Conservation (phyloP, 1,139 yeast species). For the Yamadazyma atlantica region DNA sequence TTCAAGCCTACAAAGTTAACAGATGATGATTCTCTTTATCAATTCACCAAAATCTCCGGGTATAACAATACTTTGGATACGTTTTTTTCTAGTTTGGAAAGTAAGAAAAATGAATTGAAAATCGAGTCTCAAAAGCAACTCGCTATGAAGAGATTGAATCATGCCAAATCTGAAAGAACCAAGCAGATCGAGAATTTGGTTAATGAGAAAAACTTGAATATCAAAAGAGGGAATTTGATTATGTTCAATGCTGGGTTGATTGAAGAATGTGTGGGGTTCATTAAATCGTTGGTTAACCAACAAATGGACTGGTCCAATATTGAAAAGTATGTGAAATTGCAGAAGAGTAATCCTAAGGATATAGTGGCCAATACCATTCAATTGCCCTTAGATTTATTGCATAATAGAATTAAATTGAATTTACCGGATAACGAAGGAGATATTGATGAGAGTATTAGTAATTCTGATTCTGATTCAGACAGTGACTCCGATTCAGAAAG, state of each 20-base stretch:
- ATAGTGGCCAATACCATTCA: constrained; percentile 60
- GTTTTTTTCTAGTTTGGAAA: constrained; percentile 83
- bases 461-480: constrained; percentile 27
- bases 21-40: constrained; percentile 24
- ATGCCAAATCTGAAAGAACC: constrained; percentile 72
- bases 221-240: constrained; percentile 70
- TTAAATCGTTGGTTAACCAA: constrained; percentile 67
- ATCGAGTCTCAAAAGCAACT: constrained; percentile 74
- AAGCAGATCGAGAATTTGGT: constrained; percentile 68
- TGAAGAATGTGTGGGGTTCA: constrained; percentile 68
- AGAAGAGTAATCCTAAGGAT: constrained; percentile 61
- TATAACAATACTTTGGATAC: constrained; percentile 81
- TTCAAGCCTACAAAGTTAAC: constrained; percentile 58
- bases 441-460: constrained; percentile 14
- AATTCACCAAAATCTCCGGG: constrained; percentile 47
- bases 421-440: constrained; percentile 49
- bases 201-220: constrained; percentile 63
- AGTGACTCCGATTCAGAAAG: constrained; percentile 25
- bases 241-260: constrained; percentile 69
- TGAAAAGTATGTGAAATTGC: constrained; percentile 70
- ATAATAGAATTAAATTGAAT: constrained; percentile 63
- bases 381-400: constrained; percentile 68
- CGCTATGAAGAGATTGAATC: constrained; percentile 71
- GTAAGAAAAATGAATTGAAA: constrained; percentile 56
- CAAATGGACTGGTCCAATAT: constrained; percentile 96